Base-by-base conservation (phyloP, 2,329 filamentous ascomycete species). In the Paraphoma sp. region DNA sequence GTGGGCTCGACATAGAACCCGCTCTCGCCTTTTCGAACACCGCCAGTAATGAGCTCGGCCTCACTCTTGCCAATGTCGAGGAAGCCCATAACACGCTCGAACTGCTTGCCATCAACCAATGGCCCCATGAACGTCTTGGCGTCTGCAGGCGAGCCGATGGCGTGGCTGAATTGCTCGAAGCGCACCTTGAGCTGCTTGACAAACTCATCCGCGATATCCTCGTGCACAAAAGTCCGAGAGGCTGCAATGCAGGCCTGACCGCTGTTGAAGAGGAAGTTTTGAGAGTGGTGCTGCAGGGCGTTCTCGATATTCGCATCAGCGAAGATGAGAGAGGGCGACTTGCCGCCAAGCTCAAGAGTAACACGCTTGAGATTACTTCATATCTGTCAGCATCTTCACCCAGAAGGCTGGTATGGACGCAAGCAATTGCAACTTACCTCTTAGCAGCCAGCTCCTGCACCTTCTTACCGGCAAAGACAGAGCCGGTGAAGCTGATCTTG, bases 181-280 rank as follows among this genome's bases (percentile, higher is more conserved):
- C 59, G 60, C 7, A 28, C 56, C 51, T 72, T 74, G 6, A 76
- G 59, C 28, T 57, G 49, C 41, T 64, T 63, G n/a, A 72, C 52
- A 51, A 75, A 74, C 16, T 67, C 63, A 4, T 51, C 51, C 1
- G 70, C 68, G 45, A 76, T 73, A 41, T 59, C 54, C 45, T 69
- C 65, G 36, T 75, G 70, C 4, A 76, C 63, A 33, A 72, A 70
- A 2, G 86, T 78, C 4, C 84, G 78, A 4, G 82, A 83, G 53
- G 83, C 85, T 0, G 86, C 84, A 63, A 85, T 79, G 69, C 86
- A 89, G 1, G 80, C 79, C 63, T 88, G 86, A 0, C 84, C 84
- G 41, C 80, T 81, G 65, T 85, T 81, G 60, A 78, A 76, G 54
- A 82, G 78, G 51, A 87, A 72, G 44, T 57, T 61, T n/a, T 62